These are phyloP conservation scores for Nemophila menziesii DNA, from an alignment of 257 asterid species.

Conservation along the genomic window DNA sequence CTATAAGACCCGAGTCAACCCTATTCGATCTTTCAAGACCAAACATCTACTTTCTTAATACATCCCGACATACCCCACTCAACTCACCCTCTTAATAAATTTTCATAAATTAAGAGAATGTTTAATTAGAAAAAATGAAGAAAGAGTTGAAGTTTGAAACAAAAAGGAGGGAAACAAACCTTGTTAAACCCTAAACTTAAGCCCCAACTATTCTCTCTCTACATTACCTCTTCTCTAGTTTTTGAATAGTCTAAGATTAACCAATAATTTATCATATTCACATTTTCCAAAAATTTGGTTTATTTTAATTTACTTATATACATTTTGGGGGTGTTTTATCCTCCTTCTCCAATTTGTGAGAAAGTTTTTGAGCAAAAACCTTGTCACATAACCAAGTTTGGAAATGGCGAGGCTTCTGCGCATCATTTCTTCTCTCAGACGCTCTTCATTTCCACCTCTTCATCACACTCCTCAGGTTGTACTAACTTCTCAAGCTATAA, in stretches of 20 bases:
- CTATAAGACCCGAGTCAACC: too few relatives aligned
- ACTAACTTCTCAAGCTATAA: neutral
- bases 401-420: conserved; percentile 55
- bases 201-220: neutral
- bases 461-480: conserved; percentile 14
- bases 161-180: conserved; percentile 5
- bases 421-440: conserved; percentile 30
- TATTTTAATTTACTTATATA: too few relatives aligned
- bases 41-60: too few relatives aligned
- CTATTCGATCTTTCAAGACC: too few relatives aligned
- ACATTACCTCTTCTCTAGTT: neutral
- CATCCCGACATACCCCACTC: too few relatives aligned
- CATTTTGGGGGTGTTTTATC: neutral
- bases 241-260: neutral
- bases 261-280: neutral
- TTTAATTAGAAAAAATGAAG: too few relatives aligned
- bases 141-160: neutral
- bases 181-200: neutral
- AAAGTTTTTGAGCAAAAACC: neutral
- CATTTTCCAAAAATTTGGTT: neutral
- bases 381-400: neutral
- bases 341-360: neutral
- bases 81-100: too few relatives aligned
- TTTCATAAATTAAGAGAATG: too few relatives aligned
- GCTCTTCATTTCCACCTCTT: conserved; percentile 24